These are phyloP conservation scores for Aspergillus fructus DNA, from an alignment of 2,329 filamentous ascomycete genomes.

Conservation along the genomic window DNA sequence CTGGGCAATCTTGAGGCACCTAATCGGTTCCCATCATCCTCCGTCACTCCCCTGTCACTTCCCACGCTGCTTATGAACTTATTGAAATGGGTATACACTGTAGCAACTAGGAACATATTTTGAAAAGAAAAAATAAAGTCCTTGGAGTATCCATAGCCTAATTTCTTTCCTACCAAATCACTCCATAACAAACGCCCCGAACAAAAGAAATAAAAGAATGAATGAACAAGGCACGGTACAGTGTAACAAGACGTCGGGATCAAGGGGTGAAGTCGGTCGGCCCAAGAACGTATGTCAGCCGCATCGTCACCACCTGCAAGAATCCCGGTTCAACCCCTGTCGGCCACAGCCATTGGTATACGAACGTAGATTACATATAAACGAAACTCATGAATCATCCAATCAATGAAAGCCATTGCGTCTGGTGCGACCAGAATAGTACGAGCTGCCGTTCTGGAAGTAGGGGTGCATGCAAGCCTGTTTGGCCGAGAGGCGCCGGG, in stretches of 20 bases:
- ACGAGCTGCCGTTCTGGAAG: slow-evolving; percentile 59
- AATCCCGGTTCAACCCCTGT: not conserved
- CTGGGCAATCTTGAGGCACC: no score
- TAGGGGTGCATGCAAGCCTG: slow-evolving; percentile 82
- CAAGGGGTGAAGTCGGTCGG: not conserved
- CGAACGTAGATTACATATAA: slow-evolving; percentile 21
- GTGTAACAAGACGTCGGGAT: slow-evolving; percentile 11
- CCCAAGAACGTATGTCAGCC: not conserved
- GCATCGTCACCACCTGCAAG: not conserved
- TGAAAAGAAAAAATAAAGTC: slow-evolving; percentile 28
- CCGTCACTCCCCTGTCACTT: not conserved
- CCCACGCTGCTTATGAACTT: not conserved
- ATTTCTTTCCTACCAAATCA: slow-evolving; percentile 31
- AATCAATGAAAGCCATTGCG: slow-evolving; percentile 41
- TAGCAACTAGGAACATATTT: not conserved
- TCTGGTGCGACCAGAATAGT: slow-evolving; percentile 47
- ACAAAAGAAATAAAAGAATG: slow-evolving; percentile 24
- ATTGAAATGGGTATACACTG: slow-evolving; percentile 28
- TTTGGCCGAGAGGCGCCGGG: slow-evolving; percentile 84
- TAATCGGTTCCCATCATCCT: not conserved
- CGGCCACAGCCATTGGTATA: slow-evolving; percentile 15
- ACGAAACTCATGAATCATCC: slow-evolving; percentile 7
- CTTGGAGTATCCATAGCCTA: slow-evolving; percentile 32
- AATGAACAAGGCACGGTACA: slow-evolving; percentile 11
- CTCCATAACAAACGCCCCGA: slow-evolving; percentile 32